Evolutionary conservation across 2,329 filamentous ascomycete species (phyloP).

Genomic region (Nemania sp.): DNA sequence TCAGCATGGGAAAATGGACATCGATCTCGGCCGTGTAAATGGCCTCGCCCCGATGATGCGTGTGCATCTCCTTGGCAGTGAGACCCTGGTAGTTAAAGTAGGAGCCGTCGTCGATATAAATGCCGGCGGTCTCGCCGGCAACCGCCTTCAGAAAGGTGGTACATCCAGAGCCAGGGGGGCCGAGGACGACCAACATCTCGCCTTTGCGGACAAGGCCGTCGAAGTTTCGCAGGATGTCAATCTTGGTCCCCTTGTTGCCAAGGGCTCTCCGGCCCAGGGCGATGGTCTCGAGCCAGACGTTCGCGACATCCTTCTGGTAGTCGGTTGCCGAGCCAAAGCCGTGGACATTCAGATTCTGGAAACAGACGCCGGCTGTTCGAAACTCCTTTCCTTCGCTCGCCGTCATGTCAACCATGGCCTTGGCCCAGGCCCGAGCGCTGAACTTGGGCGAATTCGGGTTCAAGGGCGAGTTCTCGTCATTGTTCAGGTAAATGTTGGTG

Average conservation of each 20-base stretch:
- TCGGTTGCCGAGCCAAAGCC: constrained; percentile 70
- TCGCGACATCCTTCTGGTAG: constrained; percentile 70
- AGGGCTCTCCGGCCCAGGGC: constrained; percentile 54
- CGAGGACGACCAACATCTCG: constrained; percentile 77
- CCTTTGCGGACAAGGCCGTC: constrained; percentile 71
- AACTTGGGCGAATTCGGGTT: constrained; percentile 60
- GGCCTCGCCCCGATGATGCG: constrained; percentile 78
- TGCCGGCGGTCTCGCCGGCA: constrained; percentile 80
- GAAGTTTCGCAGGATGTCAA: constrained; percentile 70
- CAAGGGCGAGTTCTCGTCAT: constrained; percentile 53
- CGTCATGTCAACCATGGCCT: constrained; percentile 58
- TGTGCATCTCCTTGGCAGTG: constrained; percentile 74
- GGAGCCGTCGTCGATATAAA: constrained; percentile 70
- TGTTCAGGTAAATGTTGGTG: constrained; percentile 56
- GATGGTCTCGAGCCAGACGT: constrained; percentile 59
- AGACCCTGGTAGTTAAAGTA: constrained; percentile 85
- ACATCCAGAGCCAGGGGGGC: constrained; percentile 75
- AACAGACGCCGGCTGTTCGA: constrained; percentile 67
- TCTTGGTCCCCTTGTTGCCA: constrained; percentile 58
- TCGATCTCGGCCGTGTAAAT: constrained; percentile 88
- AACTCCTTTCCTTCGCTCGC: constrained; percentile 58
- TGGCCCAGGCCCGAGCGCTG: constrained; percentile 62
- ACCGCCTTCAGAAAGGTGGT: constrained; percentile 86
- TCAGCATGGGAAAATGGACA: constrained; percentile 77
- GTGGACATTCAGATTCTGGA: constrained; percentile 70